Conservation (phyloP, 2,329 filamentous ascomycete species). For the Fusarium abutilonis region DNA sequence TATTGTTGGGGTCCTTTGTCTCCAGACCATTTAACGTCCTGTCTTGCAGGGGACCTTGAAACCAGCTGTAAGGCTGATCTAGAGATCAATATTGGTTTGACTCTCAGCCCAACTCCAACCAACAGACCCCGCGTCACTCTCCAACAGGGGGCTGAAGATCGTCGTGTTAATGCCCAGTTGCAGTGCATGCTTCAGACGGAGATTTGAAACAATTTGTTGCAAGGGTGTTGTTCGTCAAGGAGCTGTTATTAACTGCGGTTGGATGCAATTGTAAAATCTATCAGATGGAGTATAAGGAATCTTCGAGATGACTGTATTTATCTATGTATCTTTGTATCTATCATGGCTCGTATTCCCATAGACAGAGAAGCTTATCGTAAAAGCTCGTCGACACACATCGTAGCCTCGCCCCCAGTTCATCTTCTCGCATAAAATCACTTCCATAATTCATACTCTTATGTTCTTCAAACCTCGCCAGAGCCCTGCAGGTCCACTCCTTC, state of each 20-base stretch:
- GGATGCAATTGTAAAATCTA: background rate
- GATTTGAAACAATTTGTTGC: background rate
- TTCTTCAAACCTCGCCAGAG: conserved; percentile 79
- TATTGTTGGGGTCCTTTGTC: conserved; percentile 21
- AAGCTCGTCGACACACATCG: conserved; percentile 77
- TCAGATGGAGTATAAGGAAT: background rate
- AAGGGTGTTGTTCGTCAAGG: background rate
- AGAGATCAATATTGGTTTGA: conserved; percentile 10
- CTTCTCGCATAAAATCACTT: conserved; percentile 70
- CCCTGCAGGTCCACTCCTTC: conserved; percentile 67
- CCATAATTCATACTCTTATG: conserved; percentile 97
- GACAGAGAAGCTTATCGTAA: conserved; percentile 75
- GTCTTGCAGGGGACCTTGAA: conserved; percentile 28
- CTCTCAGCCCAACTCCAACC: conserved; percentile 5
- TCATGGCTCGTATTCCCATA: conserved; percentile 62
- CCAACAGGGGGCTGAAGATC: conserved; percentile 22
- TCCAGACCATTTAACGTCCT: conserved; percentile 22
- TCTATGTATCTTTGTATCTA: background rate
- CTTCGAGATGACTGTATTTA: background rate
- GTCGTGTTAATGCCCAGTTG: conserved; percentile 18
- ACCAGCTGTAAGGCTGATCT: conserved; percentile 35
- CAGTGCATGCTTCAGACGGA: background rate
- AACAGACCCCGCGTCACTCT: conserved; percentile 20
- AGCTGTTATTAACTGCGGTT: background rate
- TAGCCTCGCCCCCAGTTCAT: conserved; percentile 42